Evolutionary conservation across 768 basidiomycete genomes (phyloP).

Genomic region (Multifurca ochricompacta): DNA sequence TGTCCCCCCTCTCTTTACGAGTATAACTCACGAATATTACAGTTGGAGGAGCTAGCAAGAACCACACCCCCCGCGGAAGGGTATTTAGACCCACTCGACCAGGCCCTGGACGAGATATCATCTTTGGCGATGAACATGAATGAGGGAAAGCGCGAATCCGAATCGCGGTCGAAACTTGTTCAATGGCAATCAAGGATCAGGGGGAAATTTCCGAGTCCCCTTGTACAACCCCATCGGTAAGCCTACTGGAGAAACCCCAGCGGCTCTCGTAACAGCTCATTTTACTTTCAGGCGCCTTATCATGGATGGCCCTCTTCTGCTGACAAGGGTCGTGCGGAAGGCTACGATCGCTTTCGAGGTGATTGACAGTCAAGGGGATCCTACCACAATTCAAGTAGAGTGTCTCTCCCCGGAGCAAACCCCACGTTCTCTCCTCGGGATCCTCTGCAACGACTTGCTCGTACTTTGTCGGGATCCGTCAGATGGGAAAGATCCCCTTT

Average conservation of each 20-base stretch:
- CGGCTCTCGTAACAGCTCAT: neutral
- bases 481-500: slow-evolving; percentile 66
- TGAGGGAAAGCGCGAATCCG: slow-evolving; percentile 93
- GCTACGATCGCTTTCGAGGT: slow-evolving; percentile 75
- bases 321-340: slow-evolving; percentile 90
- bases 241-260: slow-evolving; percentile 17
- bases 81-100: slow-evolving; percentile 73
- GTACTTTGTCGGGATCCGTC: slow-evolving; percentile 86
- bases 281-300: slow-evolving; percentile 62
- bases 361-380: slow-evolving; percentile 66
- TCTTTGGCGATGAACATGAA: slow-evolving; percentile 92
- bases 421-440: slow-evolving; percentile 67
- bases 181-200: slow-evolving; percentile 86
- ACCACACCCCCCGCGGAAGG: slow-evolving; percentile 78
- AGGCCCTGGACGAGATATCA: slow-evolving; percentile 81
- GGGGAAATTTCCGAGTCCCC: slow-evolving; percentile 90
- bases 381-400: slow-evolving; percentile 80
- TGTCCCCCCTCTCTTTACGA: slow-evolving; percentile 2
- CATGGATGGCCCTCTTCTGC: slow-evolving; percentile 79
- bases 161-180: slow-evolving; percentile 84
- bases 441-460: slow-evolving; percentile 88
- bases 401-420: slow-evolving; percentile 83
- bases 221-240: slow-evolving; percentile 95
- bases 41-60: slow-evolving; percentile 82
- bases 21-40: neutral